phyloP scores from a whole-genome alignment of 371 early-diverging fungal genomes.

The Apophysomyces ossiformis region DNA sequence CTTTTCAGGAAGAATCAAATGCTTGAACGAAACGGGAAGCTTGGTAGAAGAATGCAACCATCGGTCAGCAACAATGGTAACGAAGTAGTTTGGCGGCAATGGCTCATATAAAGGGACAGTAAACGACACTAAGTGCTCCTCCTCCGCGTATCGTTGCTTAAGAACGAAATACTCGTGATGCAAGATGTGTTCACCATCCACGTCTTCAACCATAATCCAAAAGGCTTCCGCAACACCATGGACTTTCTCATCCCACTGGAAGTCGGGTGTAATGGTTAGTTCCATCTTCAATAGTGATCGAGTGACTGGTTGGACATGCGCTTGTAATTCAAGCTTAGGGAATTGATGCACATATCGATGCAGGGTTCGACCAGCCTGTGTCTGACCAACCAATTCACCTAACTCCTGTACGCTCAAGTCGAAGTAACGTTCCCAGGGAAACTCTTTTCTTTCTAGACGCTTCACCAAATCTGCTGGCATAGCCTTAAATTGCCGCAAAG shows the following conservation, averaged over 20 bases:
- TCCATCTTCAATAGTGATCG: constrained; percentile 88
- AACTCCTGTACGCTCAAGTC: constrained; percentile 91
- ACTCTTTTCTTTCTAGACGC: constrained; percentile 91
- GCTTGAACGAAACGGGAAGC: constrained; percentile 91
- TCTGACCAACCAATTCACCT: constrained; percentile 88
- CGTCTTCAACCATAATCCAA: constrained; percentile 95
- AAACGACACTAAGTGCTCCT: constrained; percentile 81
- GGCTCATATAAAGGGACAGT: constrained; percentile 94
- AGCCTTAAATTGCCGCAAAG: constrained; percentile 88
- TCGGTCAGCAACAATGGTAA: constrained; percentile 89
- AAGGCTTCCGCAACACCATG: constrained; percentile 88
- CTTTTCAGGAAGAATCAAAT: constrained; percentile 90
- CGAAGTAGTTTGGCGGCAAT: constrained; percentile 95
- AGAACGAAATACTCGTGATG: constrained; percentile 90
- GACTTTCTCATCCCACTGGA: constrained; percentile 89
- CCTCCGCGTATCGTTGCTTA: constrained; percentile 71
- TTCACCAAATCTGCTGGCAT: constrained; percentile 87
- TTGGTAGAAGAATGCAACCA: constrained; percentile 94
- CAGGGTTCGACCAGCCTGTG: constrained; percentile 86
- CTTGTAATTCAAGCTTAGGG: constrained; percentile 88
- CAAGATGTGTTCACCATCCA: constrained; percentile 87
- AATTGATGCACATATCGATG: constrained; percentile 91
- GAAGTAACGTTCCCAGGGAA: constrained; percentile 93
- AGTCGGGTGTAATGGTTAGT: constrained; percentile 91
- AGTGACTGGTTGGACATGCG: constrained; percentile 93